Evolutionary conservation across 2,329 filamentous ascomycete genomes (phyloP), one percentile per base, ranked within the genome.

Genomic region (Botrytis sinoallii): DNA sequence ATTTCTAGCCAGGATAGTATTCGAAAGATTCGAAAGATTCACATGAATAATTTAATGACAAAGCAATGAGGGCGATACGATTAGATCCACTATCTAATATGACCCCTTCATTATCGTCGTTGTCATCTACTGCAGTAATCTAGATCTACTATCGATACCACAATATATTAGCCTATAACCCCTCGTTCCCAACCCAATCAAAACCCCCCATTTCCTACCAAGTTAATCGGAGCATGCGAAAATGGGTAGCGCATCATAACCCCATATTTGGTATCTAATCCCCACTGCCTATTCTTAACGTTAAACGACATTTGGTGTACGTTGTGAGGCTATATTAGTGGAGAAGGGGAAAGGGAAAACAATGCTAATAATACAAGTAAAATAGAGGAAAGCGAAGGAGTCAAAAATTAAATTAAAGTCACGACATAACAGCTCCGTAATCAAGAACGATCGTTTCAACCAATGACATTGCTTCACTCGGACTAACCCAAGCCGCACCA

Each of bases 111-210:
- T 25, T 57, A 29, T 68, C 46, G 46, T 42, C 35, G 25, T 22
- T 55, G 48, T 16, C 48, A 32, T 40, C 35, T 29, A 14, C 35
- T 29, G 32, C 25, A 8, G 38, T 14, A 14, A 68, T 68, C 35
- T 57, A 42, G n/a, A 68, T 68, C 48, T 57, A 32, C 7, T 4
- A 42, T 55, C 16, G 9, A 42, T 57, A 22, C 42, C 32, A 25
- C 32, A 25, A 67, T 40, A 40, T 46, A n/a, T 55, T 16, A 46
- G 40, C n/a, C 46, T 38, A 55, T 40, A 52, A 32, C 35, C 35
- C n/a, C 66, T 69, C 66, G 66, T 69, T 69, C 66, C 48, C 66
- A 69, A 32, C n/a, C 66, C 66, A 69, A 69, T 69, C 48, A 57
- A 42, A 68, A 42, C 0, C 7, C 38, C 25, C 35, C 66, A 57